Evolutionary conservation across 2,329 filamentous ascomycete genomes (phyloP).

Genomic region (Aspergillus melleus): DNA sequence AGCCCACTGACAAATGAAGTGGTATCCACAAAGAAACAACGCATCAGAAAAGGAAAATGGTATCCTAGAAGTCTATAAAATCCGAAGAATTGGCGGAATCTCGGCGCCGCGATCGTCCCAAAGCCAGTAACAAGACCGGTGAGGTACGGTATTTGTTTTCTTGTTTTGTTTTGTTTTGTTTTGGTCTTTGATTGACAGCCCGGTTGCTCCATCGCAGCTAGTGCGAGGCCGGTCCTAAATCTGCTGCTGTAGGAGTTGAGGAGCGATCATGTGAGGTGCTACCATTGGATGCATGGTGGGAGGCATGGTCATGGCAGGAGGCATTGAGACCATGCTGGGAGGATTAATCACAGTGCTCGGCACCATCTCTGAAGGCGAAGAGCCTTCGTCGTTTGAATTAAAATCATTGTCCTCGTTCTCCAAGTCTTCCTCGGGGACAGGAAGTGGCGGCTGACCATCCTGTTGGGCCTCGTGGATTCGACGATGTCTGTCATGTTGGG

Average conservation of each 20-base stretch:
- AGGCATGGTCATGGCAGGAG: constrained; percentile 28
- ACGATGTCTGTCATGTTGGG: constrained; percentile 55
- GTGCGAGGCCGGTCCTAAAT: constrained; percentile 28
- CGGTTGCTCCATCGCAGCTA: not conserved
- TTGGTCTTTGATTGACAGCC: not conserved
- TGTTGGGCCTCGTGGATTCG: constrained; percentile 77
- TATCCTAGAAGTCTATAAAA: not conserved
- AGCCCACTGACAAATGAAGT: not conserved
- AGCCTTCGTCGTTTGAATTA: constrained; percentile 75
- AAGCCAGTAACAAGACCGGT: not conserved
- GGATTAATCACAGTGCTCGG: constrained; percentile 35
- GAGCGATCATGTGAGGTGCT: constrained; percentile 43
- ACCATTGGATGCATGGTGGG: constrained; percentile 43
- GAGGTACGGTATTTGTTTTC: not conserved
- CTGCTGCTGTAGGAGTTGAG: constrained; percentile 45
- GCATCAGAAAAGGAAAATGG: not conserved
- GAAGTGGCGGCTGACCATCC: constrained; percentile 50
- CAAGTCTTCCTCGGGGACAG: constrained; percentile 71
- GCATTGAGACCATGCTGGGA: constrained; percentile 38
- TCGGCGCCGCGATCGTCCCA: not conserved
- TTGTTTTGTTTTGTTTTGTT: not conserved
- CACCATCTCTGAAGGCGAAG: constrained; percentile 54
- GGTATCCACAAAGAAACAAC: not conserved
- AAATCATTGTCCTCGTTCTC: constrained; percentile 87
- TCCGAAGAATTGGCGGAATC: not conserved